Evolutionary conservation across 352 stramenopile species (phyloP).

Genomic region (Phytophthora hybrid): DNA sequence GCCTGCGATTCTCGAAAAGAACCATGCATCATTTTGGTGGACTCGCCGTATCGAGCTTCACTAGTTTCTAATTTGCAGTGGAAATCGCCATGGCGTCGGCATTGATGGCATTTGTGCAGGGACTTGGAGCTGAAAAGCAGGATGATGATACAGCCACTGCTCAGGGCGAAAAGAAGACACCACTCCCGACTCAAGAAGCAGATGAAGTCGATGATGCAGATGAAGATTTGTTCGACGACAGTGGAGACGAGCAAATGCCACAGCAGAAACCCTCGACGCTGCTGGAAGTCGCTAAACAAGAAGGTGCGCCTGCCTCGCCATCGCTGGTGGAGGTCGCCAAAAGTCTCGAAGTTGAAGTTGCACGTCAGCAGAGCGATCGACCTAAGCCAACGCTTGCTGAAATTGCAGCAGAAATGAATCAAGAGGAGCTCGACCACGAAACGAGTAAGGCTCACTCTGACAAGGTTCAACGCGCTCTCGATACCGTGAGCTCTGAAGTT

Average conservation of each 20-base stretch:
- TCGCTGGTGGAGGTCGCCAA: conserved; percentile 28
- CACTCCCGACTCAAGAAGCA: neutral
- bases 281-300: conserved; percentile 48
- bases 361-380: conserved; percentile 11
- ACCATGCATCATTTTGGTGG: neutral
- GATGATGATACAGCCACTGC: conserved; percentile 8
- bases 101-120: conserved; percentile 51
- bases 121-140: conserved; percentile 32
- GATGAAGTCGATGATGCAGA: conserved; percentile 33
- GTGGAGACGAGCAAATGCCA: conserved; percentile 27
- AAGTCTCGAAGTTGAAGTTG: conserved; percentile 26
- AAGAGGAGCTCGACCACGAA: conserved; percentile 46
- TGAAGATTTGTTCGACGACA: conserved; percentile 48
- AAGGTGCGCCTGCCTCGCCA: conserved; percentile 13
- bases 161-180: neutral
- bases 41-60: neutral
- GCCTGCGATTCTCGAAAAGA: neutral
- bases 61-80: conserved; percentile 15
- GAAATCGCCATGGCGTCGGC: conserved; percentile 42
- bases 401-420: conserved; percentile 53
- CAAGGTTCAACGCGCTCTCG: conserved; percentile 44
- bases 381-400: conserved; percentile 27
- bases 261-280: conserved; percentile 36
- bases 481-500: conserved; percentile 35
- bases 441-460: conserved; percentile 11